Base-by-base conservation (phyloP, 345 rosid genomes). In the Sisymbrium irio region DNA sequence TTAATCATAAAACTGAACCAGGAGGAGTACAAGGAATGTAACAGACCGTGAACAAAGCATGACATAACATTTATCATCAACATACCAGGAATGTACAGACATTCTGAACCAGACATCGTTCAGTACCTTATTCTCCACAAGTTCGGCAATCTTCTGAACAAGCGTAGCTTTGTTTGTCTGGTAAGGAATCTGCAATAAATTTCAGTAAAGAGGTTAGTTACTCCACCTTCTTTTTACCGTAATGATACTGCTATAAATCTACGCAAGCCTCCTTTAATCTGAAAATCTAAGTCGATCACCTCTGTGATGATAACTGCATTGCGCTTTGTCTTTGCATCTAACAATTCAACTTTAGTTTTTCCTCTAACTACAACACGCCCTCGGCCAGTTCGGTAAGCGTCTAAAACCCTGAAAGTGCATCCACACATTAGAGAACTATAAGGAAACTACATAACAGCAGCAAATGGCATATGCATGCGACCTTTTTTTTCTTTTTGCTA, bases 61-160 rank as follows among this genome's bases (percentile, higher is more conserved):
- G 46, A 42, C 17, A 51, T 46, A 58, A 37, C 19, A 47, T 15
- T 51, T 60, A 19, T 60, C 59, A 59, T 10, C 27, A 60, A 60
- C 19, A 71, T 14, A 70, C 36, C n/a, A 44, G 46, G 37, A 4
- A 71, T 36, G n/a, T 15, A 59, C 59, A 71, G 28, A 62, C 6
- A 62, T 42, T 72, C 4, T 32, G 18, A 13, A 72, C 28, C 15
- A 45, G 41, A 66, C 42, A 57, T 54, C 42, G 60, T 5, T 46
- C 27, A 65, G 64, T 85, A 94, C 97, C 97, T 91, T 91, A 65
- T 60, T 82, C 79, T 91, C 98, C 39, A 94, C 98, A 71, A 91
- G 97, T 65, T 94, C 98, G 42, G 98, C 98, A 80, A 94, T 91
- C 89, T 91, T 94, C 84, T 91, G 85, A 80, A 94, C 93, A 19